A percentile compares a stretch with the other conserved stretches of the same genome.
phyloP scores from a whole-genome alignment of 768 basidiomycete species.

The Lanmaoa pseudosensibilis region DNA sequence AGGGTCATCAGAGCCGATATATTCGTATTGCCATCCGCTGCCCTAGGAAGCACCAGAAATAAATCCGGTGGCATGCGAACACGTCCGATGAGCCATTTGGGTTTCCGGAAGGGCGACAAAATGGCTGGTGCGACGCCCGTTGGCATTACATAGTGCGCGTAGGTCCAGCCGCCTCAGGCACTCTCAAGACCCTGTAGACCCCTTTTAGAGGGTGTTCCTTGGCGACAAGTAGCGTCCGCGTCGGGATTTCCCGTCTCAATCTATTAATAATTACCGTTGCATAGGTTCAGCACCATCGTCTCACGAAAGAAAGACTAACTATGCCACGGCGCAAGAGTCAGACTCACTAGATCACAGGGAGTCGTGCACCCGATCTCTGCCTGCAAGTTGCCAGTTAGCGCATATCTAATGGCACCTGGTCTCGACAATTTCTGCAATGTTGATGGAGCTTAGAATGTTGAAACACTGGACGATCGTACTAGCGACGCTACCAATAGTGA shows the following conservation, averaged over 20 bases:
- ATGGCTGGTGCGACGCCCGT: too few relatives aligned
- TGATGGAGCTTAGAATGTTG: not conserved
- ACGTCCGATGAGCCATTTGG: too few relatives aligned
- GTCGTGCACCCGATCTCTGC: not conserved
- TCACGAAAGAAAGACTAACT: not conserved
- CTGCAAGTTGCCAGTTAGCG: not conserved
- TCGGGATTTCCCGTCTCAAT: too few relatives aligned
- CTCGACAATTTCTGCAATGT: not conserved
- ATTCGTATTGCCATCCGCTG: too few relatives aligned
- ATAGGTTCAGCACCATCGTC: not conserved
- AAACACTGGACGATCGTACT: not conserved
- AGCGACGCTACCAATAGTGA: not conserved
- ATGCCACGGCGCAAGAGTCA: not conserved
- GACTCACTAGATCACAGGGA: not conserved
- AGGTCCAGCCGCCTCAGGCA: too few relatives aligned
- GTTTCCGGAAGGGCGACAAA: not conserved
- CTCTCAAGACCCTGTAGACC: too few relatives aligned
- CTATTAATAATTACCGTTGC: too few relatives aligned
- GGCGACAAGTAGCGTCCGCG: too few relatives aligned
- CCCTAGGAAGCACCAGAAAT: too few relatives aligned
- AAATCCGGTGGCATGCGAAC: too few relatives aligned
- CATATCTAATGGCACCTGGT: not conserved
- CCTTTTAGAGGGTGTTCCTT: too few relatives aligned
- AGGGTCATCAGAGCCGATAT: too few relatives aligned
- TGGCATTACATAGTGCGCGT: not conserved